Evolutionary conservation across 345 rosid genomes (phyloP), one percentile per base, ranked within the genome.

Genomic region (Euphorbia pulcherrima): DNA sequence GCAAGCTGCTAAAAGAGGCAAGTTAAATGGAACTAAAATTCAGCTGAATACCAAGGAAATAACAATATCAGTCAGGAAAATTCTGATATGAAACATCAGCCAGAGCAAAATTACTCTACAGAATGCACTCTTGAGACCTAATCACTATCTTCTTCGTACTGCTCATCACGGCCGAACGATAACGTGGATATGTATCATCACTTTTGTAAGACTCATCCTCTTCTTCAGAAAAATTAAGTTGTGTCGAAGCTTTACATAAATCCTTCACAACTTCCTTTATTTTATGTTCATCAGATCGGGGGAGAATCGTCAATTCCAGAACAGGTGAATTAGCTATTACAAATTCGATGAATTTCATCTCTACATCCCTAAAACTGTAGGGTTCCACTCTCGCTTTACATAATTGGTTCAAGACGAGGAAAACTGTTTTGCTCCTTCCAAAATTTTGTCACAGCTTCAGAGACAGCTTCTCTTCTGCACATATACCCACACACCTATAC

Each of bases 371-470:
- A 46, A 54, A 39, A 27, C 9, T 39, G 40, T 27, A 63, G 7
- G 67, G 47, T n/a, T 55, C 8, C 39, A 63, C 67, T 16, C 40
- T 63, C 53, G 29, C 67, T 48, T 46, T 63, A 54, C 28, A 17
- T 11, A 63, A 63, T 28, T 47, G 53, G 6, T 63, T 63, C 29
- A 46, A 63, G 23, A 2, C 17, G 27, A 27, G 67, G 24, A 63
- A 39, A 1, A 44, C 16, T 23, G 8, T 26, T 63, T 63, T 47
- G 67, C 6, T 27, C 55, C 41, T 63, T 55, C 67, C 55, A 63
- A 63, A 63, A 63, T 46, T 46, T 46, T 46, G 30, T 5, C 9
- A 63, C 18, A 40, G 39, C 47, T n/a, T 63, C 67, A 26, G 55
- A 21, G 3, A 14, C 37, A 7, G 30, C 35, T 47, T 28, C 40